Percentiles rank a stretch among this genome's conserved stretches.
Conservation (phyloP, 1,139 yeast genomes). For the Yamadazyma aaseri region DNA sequence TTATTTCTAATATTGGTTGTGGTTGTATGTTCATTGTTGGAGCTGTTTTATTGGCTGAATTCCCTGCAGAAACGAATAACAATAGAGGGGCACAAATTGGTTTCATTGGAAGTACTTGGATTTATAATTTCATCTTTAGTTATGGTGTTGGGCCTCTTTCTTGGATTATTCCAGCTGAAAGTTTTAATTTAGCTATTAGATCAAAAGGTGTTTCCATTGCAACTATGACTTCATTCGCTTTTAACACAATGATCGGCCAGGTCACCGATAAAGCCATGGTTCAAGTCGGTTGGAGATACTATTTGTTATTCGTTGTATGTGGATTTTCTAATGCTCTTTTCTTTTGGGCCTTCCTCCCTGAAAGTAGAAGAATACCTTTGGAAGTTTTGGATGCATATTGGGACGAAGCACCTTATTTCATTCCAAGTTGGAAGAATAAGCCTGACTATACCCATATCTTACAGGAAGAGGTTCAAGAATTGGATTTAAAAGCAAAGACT, state of each 20-base stretch:
- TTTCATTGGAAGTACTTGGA: slow-evolving; percentile 35
- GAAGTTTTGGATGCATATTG: slow-evolving; percentile 25
- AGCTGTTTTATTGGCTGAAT: slow-evolving; percentile 46
- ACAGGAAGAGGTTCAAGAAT: background rate
- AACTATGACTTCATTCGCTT: slow-evolving; percentile 26
- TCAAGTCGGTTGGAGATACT: slow-evolving; percentile 14
- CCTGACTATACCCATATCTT: slow-evolving; percentile 1
- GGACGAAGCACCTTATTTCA: slow-evolving; percentile 20
- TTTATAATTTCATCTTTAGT: slow-evolving; percentile 27
- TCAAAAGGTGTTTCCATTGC: slow-evolving; percentile 33
- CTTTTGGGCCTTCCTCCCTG: slow-evolving; percentile 28
- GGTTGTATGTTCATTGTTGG: slow-evolving; percentile 22
- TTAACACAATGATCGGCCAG: slow-evolving; percentile 37
- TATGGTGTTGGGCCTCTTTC: slow-evolving; percentile 35
- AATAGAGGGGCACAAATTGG: slow-evolving; percentile 18
- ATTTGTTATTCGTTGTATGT: slow-evolving; percentile 20
- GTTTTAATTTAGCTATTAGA: slow-evolving; percentile 25
- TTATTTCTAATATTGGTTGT: slow-evolving; percentile 12
- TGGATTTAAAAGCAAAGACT: background rate
- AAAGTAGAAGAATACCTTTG: slow-evolving; percentile 23
- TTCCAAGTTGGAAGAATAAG: slow-evolving; percentile 19
- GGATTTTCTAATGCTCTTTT: slow-evolving; percentile 24
- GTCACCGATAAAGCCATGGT: slow-evolving; percentile 34
- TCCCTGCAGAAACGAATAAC: slow-evolving; percentile 16
- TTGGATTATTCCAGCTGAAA: slow-evolving; percentile 24